phyloP scores from a whole-genome alignment of 768 basidiomycete species.

The Amanita brunnescens region DNA sequence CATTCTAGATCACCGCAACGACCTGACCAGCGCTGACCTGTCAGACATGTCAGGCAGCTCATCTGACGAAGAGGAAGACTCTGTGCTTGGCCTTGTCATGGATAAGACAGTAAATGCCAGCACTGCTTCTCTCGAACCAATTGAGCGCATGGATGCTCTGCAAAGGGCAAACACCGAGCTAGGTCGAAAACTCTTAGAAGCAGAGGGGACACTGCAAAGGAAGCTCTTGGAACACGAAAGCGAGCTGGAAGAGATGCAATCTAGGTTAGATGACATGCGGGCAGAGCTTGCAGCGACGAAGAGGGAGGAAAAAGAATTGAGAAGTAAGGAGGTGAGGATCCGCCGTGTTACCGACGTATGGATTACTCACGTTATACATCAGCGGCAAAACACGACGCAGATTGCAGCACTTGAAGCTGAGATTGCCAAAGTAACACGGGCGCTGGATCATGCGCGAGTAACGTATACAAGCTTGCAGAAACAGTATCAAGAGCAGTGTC shows the following conservation, averaged over 20 bases:
- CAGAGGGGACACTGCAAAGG: slow-evolving; percentile 57
- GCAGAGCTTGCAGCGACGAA: slow-evolving; percentile 73
- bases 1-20: neutral
- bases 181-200: slow-evolving; percentile 65
- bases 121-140: slow-evolving; percentile 59
- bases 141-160: slow-evolving; percentile 67
- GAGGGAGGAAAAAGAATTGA: slow-evolving; percentile 88
- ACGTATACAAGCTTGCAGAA: slow-evolving; percentile 74
- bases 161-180: slow-evolving; percentile 69
- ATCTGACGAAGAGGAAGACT: slow-evolving; percentile 46
- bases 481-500: slow-evolving; percentile 84
- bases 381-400: slow-evolving; percentile 60
- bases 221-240: slow-evolving; percentile 70
- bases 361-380: slow-evolving; percentile 7
- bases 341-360: slow-evolving; percentile 6
- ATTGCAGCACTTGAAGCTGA: slow-evolving; percentile 71
- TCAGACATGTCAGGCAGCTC: slow-evolving; percentile 1
- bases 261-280: slow-evolving; percentile 65
- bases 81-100: slow-evolving; percentile 46
- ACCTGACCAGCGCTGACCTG: slow-evolving; percentile 1
- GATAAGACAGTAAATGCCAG: slow-evolving; percentile 54
- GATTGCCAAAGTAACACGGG: slow-evolving; percentile 64
- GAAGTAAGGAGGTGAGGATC: slow-evolving; percentile 67
- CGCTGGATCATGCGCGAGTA: slow-evolving; percentile 61
- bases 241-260: slow-evolving; percentile 78